These are phyloP conservation scores for Cytauxzoon felis DNA, from an alignment of 169 alveolate species.

Conservation along the genomic window DNA sequence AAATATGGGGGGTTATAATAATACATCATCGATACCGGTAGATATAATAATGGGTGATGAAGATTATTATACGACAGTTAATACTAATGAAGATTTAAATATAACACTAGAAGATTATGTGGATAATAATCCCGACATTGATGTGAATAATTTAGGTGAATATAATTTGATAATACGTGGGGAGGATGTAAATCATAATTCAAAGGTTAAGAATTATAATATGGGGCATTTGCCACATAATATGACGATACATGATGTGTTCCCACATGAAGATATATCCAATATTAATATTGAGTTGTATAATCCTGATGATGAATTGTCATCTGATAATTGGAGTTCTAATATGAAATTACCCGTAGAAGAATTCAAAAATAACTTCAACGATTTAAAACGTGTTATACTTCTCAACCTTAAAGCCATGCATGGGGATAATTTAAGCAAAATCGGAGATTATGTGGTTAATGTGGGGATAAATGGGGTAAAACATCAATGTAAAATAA, in stretches of 20 bases:
- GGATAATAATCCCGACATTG: conserved; percentile 46
- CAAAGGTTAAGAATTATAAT: conserved; percentile 18
- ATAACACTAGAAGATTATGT: conserved; percentile 34
- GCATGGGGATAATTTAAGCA: conserved; percentile 41
- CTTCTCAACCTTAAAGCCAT: conserved; percentile 50
- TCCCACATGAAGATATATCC: conserved; percentile 47
- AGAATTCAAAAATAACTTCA: conserved; percentile 45
- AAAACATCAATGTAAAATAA: conserved; percentile 52
- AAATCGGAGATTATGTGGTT: conserved; percentile 38
- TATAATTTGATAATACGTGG: conserved; percentile 36
- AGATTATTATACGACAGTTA: conserved; percentile 36
- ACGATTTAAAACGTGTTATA: conserved; percentile 42
- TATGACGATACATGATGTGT: conserved; percentile 28
- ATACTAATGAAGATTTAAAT: conserved; percentile 48
- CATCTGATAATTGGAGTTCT: conserved; percentile 57
- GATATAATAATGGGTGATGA: conserved; percentile 55
- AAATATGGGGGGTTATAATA: conserved; percentile 60
- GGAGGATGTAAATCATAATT: conserved; percentile 35
- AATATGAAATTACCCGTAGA: conserved; percentile 53
- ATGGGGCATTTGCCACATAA: conserved; percentile 43
- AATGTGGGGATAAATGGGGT: conserved; percentile 55
- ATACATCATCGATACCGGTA: conserved; percentile 30
- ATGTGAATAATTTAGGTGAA: conserved; percentile 19
- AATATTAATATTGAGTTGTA: conserved; percentile 26
- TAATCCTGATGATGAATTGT: conserved; percentile 31